These are phyloP conservation scores for Catunica adiposa DNA, from an alignment of 2,329 filamentous ascomycete genomes.

Conservation along the genomic window DNA sequence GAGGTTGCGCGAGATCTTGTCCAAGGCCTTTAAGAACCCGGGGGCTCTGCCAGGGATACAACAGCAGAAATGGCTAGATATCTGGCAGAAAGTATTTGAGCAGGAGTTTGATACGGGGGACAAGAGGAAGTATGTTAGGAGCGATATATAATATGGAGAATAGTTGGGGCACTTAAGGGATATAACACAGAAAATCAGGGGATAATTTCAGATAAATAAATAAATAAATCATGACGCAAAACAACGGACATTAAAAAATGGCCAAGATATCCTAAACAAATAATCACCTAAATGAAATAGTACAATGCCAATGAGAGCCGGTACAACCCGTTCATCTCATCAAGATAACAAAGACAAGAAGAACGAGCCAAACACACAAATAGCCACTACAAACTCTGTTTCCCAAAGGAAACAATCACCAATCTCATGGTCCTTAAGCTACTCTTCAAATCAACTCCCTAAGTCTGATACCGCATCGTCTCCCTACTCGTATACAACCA, in stretches of 20 bases:
- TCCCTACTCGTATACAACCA: neutral
- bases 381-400: neutral
- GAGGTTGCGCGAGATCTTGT: constrained; percentile 59
- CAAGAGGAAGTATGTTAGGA: constrained; percentile 1
- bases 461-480: neutral
- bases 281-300: neutral
- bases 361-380: neutral
- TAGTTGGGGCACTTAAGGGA: neutral
- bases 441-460: neutral
- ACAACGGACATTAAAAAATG: neutral
- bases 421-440: neutral
- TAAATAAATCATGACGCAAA: neutral
- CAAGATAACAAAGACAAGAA: neutral
- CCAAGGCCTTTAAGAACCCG: constrained; percentile 50
- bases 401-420: constrained; percentile 1
- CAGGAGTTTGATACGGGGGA: constrained; percentile 11
- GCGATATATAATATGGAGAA: neutral
- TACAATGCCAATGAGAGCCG: neutral
- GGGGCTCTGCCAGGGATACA: constrained; percentile 46
- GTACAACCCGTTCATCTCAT: neutral
- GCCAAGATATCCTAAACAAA: neutral
- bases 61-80: constrained; percentile 56
- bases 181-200: neutral
- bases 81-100: constrained; percentile 53
- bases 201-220: neutral